phyloP scores from a whole-genome alignment of 805 yeast species.

The Starmera pachycereana region DNA sequence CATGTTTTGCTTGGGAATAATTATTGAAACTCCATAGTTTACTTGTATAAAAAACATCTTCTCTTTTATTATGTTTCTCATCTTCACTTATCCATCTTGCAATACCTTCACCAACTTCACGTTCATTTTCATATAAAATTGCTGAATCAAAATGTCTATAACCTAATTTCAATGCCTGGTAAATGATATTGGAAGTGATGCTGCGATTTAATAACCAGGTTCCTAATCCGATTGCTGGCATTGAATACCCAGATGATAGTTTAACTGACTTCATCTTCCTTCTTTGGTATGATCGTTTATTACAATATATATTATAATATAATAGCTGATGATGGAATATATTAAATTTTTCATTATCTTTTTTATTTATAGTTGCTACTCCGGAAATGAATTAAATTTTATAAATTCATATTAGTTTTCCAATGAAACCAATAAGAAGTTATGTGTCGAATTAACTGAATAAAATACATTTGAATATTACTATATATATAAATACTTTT shows the following conservation, averaged over 20 bases:
- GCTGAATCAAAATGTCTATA: constrained; percentile 75
- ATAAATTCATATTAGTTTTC: too few species aligned
- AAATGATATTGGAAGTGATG: constrained; percentile 33
- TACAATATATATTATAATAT: too few species aligned
- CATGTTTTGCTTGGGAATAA: constrained; percentile 42
- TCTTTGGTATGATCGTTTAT: too few species aligned
- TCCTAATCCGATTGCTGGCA: constrained; percentile 52
- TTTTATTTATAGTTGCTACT: too few species aligned
- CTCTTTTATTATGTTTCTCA: constrained; percentile 32
- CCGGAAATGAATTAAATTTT: too few species aligned
- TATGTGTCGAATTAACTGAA: too few species aligned
- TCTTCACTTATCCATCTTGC: constrained; percentile 38
- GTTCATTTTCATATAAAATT: constrained; percentile 53
- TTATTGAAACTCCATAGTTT: constrained; percentile 52
- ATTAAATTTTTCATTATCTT: too few species aligned
- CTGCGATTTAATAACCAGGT: constrained; percentile 33
- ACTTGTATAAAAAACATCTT: constrained; percentile 54
- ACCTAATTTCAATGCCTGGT: constrained; percentile 50
- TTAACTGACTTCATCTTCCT: constrained; percentile 4
- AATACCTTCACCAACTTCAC: constrained; percentile 51
- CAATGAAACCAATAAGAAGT: too few species aligned
- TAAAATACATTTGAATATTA: too few species aligned
- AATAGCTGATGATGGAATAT: too few species aligned
- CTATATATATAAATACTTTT: too few species aligned
- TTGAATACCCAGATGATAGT: constrained; percentile 42